Evolutionary conservation across 257 asterid genomes (phyloP), one percentile per base, ranked within the genome.

Genomic region (Jasminum sambac): DNA sequence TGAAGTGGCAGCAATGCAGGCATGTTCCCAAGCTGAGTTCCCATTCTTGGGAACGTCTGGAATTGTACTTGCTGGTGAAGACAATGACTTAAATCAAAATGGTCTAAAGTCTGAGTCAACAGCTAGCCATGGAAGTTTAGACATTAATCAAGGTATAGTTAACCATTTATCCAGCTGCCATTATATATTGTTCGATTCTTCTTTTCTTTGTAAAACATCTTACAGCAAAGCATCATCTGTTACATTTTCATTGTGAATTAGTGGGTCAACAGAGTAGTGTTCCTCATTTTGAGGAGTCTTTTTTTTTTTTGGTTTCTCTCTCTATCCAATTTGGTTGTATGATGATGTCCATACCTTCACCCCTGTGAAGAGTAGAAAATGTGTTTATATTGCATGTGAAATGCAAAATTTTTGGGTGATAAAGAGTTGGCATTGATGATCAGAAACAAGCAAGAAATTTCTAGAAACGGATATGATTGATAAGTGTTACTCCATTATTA

Each of bases 1-100:
- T 66, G 96, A 90, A 83, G 90, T 90, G 40, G 97, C 96, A 62
- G 88, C 90, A 11, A 83, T 88, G 90, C 96, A 84, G 74, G 91
- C 91, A 50, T 76, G 61, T 68, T 43, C 81, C 21, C 84, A 79
- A 19, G 44, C 78, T 4, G 84, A 78, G 61, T 79, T 76, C 21
- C 83, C 96, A 3, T 88, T 78, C 69, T 62, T 86, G 44, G 91
- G 87, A 74, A 63, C 87, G 46, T 72, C 95, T 0, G 92, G 91
- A 63, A 67, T 84, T 67, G 68, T 72, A 34, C 66, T 82, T 73
- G 38, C 83, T 75, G 84, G 83, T 64, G 96, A 84, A 71, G 79
- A 73, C 74, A 82, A 74, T 64, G 88, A 74, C 46, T 26, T 62
- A 4, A 67, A 64, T 74, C 82, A 68, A 25, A 69, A 63, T 60